phyloP scores from a whole-genome alignment of 2,329 filamentous ascomycete genomes.

The Zasmidium citrigriseum region DNA sequence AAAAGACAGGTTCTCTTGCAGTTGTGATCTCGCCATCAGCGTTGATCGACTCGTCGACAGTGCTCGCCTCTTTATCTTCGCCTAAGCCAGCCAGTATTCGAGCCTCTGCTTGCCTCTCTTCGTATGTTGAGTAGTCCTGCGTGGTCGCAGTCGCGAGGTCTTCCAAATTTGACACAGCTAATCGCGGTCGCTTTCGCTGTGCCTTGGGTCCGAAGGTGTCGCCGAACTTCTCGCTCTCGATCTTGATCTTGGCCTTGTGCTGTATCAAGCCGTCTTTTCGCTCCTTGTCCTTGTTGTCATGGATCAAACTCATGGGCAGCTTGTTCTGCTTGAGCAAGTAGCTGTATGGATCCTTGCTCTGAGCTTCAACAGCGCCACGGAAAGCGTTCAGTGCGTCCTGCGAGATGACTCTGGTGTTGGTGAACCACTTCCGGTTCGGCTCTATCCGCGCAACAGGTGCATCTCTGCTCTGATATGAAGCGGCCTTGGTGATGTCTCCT shows the following conservation, averaged over 20 bases:
- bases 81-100: slow-evolving; percentile 68
- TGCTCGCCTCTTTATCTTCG: slow-evolving; percentile 33
- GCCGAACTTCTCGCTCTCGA: slow-evolving; percentile 81
- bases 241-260: slow-evolving; percentile 89
- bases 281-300: slow-evolving; percentile 66
- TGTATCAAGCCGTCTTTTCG: slow-evolving; percentile 80
- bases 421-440: slow-evolving; percentile 97
- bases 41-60: slow-evolving; percentile 9
- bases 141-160: slow-evolving; percentile 80
- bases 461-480: slow-evolving; percentile 80
- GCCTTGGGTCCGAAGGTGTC: slow-evolving; percentile 93
- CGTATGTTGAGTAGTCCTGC: slow-evolving; percentile 78
- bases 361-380: slow-evolving; percentile 87
- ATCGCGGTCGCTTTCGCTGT: slow-evolving; percentile 88
- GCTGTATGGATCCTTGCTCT: slow-evolving; percentile 85
- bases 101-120: slow-evolving; percentile 77
- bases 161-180: slow-evolving; percentile 76
- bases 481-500: slow-evolving; percentile 82
- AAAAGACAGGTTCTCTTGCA: slow-evolving; percentile 73
- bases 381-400: slow-evolving; percentile 87
- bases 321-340: slow-evolving; percentile 98
- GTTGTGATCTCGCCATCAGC: slow-evolving; percentile 43
- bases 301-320: slow-evolving; percentile 90
- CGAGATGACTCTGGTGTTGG: slow-evolving; percentile 85
- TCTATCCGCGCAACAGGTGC: slow-evolving; percentile 83